Evolutionary conservation across 176 grass and related monocot genomes (phyloP), one percentile per base, ranked within the genome.

Genomic region (Rhynchospora breviuscula): DNA sequence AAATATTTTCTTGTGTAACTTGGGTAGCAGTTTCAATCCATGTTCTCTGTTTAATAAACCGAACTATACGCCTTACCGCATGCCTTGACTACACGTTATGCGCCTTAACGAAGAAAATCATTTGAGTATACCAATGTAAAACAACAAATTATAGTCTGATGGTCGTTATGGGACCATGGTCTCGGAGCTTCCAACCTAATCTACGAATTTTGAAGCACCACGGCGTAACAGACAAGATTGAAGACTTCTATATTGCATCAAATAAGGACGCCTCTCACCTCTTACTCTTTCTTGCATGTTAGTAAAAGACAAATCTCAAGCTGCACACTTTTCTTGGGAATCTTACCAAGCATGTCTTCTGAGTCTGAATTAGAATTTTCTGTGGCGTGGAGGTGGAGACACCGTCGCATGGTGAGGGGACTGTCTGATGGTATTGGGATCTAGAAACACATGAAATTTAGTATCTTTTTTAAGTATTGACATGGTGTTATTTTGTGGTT

Each of bases 221-320:
- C 26, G 29, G 59, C 6, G 53, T 25, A 67, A 67, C 11, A 43
- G 80, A 82, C 80, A 82, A 82, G 80, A 67, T 82, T 31, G 54
- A 53, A 44, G 7, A 61, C 9, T 61, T 59, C n/a, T n/a, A n/a
- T n/a, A n/a, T n/a, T n/a, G 26, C 26, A 29, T 29, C 26, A 29
- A 29, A n/a, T n/a, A n/a, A n/a, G 26, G 26, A 29, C 26, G 26
- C 26, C 5, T 60, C 79, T 60, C 31, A 26, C 31, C 40, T n/a
- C 78, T 46, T 43, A 10, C 69, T 73, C 48, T 56, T 56, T 56
- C 49, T 82, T 67, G 78, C 80, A 82, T 82, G 59, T 82, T 65
- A 82, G 10, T 81, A 82, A 46, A 82, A 82, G 80, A 63, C 80
- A 82, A 82, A 82, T 63, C 59, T 47, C 61, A 82, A 46, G 67